Conservation (phyloP, 2,329 filamentous ascomycete species). For the Stachybotrys elegans region DNA sequence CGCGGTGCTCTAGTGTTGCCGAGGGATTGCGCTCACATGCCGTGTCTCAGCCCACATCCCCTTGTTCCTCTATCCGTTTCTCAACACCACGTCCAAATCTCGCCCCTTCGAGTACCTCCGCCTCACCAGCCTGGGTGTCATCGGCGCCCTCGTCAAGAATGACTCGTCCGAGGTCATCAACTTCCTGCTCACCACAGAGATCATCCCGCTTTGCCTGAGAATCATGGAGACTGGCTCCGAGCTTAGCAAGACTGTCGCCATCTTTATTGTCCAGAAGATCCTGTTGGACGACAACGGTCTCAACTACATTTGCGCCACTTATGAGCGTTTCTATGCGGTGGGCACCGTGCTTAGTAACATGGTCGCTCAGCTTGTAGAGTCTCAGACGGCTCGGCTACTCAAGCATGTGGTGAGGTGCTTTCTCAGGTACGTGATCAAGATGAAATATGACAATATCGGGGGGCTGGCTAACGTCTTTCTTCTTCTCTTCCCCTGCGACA, state of each 20-base stretch:
- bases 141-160: conserved; percentile 96
- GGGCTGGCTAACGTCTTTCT: conserved; percentile 12
- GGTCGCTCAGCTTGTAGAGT: conserved; percentile 95
- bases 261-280: conserved; percentile 99
- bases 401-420: conserved; percentile 99
- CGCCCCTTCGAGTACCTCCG: conserved; percentile 96
- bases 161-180: conserved; percentile 98
- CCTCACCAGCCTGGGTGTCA: conserved; percentile 91
- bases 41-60: conserved; percentile 97
- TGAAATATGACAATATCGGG: neutral
- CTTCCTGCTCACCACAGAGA: conserved; percentile 96
- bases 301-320: conserved; percentile 97
- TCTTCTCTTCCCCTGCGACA: conserved; percentile 27
- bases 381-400: conserved; percentile 89
- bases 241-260: conserved; percentile 96
- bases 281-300: conserved; percentile 92
- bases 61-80: conserved; percentile 93
- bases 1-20: too few species aligned
- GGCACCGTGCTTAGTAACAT: conserved; percentile 97
- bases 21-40: too few species aligned
- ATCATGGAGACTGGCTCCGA: conserved; percentile 99
- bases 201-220: conserved; percentile 92
- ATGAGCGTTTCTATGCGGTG: conserved; percentile 96
- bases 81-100: conserved; percentile 98
- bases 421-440: conserved; percentile 69